Percentiles rank a stretch among this genome's conserved stretches.
These are phyloP conservation scores for Haberlea rhodopensis DNA, from an alignment of 257 asterid species.

Conservation along the genomic window DNA sequence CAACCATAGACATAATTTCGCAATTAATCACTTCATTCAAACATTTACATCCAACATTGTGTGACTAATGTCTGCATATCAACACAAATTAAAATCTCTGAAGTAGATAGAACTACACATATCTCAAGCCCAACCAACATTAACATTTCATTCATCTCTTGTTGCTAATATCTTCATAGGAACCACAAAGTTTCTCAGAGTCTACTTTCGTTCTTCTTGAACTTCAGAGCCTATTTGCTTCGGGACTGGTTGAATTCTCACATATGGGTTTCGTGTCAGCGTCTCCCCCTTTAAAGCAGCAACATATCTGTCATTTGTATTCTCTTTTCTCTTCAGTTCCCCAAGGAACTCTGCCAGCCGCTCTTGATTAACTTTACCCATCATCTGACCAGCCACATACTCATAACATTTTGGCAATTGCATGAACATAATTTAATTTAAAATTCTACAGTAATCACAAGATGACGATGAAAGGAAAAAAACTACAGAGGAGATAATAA, in stretches of 20 bases:
- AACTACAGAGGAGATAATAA: background rate
- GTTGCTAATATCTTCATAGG: constrained; percentile 2
- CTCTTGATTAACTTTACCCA: constrained; percentile 88
- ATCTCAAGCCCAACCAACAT: constrained; percentile 16
- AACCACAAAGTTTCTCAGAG: background rate
- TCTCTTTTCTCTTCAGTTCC: constrained; percentile 82
- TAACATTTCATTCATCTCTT: background rate
- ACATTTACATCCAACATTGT: constrained; percentile 13
- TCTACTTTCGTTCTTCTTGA: constrained; percentile 40
- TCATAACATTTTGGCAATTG: constrained; percentile 7
- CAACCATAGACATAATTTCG: too few relatives aligned
- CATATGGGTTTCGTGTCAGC: too few relatives aligned
- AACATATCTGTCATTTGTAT: constrained; percentile 55
- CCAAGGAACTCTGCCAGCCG: constrained; percentile 80
- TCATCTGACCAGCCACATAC: constrained; percentile 52
- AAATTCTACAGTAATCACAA: constrained; percentile 3
- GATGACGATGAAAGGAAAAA: constrained; percentile 12
- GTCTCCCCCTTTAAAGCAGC: background rate
- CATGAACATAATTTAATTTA: background rate
- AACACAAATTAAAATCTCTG: background rate
- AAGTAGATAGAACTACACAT: constrained; percentile 4
- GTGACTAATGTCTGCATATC: constrained; percentile 12
- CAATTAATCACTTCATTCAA: constrained; percentile 15
- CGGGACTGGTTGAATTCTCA: too few relatives aligned
- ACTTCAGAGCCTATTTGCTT: constrained; percentile 44